A percentile compares a stretch with the other conserved stretches of the same genome.
phyloP scores from a whole-genome alignment of 345 rosid genomes.

The Syzygium grande region DNA sequence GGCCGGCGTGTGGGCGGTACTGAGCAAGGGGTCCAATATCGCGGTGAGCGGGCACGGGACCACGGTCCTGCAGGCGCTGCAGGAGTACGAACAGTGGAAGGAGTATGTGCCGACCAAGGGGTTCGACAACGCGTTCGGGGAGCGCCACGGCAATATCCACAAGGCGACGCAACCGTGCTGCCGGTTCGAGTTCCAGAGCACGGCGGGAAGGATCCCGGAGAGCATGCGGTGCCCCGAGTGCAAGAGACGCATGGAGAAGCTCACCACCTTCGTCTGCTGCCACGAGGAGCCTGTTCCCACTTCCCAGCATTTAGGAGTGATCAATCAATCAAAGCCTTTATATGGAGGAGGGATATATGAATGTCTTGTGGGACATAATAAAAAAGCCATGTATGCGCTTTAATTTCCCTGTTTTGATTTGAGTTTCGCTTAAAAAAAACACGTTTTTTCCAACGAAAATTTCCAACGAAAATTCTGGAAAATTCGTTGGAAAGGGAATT shows the following conservation, averaged over 20 bases:
- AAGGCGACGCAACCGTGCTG: constrained; percentile 44
- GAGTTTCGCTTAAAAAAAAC: too few relatives aligned
- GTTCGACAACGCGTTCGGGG: constrained; percentile 43
- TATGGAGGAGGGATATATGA: not conserved
- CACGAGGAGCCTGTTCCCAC: constrained; percentile 52
- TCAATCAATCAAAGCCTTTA: not conserved
- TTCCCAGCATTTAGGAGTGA: not conserved
- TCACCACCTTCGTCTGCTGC: constrained; percentile 64
- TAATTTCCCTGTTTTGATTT: not conserved
- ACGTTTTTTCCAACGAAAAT: too few relatives aligned
- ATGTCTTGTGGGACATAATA: not conserved
- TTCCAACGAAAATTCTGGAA: too few relatives aligned
- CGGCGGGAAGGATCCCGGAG: constrained; percentile 52
- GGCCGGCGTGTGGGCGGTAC: constrained; percentile 76
- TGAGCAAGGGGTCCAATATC: constrained; percentile 49
- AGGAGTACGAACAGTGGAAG: constrained; percentile 64
- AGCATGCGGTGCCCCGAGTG: constrained; percentile 79
- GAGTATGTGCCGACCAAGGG: constrained; percentile 45
- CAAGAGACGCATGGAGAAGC: constrained; percentile 59
- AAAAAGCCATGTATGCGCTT: not conserved
- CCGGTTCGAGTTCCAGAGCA: constrained; percentile 63
- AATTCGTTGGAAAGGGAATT: too few relatives aligned
- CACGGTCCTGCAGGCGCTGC: constrained; percentile 39
- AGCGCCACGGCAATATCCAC: constrained; percentile 45
- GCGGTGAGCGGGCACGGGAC: constrained; percentile 51